Base-by-base conservation (phyloP, 495 filamentous ascomycete genomes). In the Ramalina peruviana region DNA sequence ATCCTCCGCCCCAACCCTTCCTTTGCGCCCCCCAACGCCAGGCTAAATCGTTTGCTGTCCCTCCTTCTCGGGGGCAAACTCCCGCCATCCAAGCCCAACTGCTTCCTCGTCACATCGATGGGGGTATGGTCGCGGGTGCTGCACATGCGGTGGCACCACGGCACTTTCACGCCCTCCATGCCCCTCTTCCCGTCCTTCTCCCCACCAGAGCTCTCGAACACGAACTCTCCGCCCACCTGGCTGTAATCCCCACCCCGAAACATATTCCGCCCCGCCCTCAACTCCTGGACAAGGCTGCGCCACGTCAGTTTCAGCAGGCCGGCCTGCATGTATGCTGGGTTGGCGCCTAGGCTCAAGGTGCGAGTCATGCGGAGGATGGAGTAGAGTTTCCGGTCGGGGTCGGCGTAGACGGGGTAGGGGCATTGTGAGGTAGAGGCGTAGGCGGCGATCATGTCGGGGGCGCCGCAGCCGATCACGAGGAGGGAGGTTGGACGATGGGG, bases 61-160 rank as follows among this genome's bases (percentile, higher is more conserved):
- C 26, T 44, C 19, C 37, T 49, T 25, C 44, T 33, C 17, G 45
- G 16, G 6, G 40, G 41, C 19, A 37, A 30, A 38, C 23, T 40
- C 6, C 27, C 52, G 0, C 62, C 74, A 51, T 78, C 71, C 21
- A 85, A 50, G 3, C 80, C 82, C 26, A 88, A 60, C 38, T 86
- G 62, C 60, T 72, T 65, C 64, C 74, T 69, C 38, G 89, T 50
- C 49, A 79, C 74, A 1, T 70, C 60, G 0, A 92, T 65, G 70
- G 87, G 85, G 1, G 74, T 72, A 57, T 95, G 88, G 57, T 88
- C 85, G 38, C 87, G 62, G 23, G 85, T 88, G 47, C 75, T 84
- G 56, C 67, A 67, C 86, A 95, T 95, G 3, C 88, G 73, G 64
- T 88, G 83, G 57, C 82, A 88, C 87, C 88, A 94, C 2, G 74